Base-by-base conservation (phyloP, 768 basidiomycete species). In the Pisolithus marmoratus region DNA sequence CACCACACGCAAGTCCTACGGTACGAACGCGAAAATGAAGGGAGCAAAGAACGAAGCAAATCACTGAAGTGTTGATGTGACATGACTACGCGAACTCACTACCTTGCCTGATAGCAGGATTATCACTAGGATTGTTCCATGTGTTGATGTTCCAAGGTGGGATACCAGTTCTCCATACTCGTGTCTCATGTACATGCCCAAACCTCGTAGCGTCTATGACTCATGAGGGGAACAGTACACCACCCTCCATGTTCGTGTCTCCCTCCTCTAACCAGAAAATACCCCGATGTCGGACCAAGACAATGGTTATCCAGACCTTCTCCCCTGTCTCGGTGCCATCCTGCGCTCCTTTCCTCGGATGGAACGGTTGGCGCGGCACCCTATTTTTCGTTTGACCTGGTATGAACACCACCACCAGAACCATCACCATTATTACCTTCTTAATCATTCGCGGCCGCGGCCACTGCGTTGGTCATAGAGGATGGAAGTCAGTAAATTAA, bases 331-430 rank as follows among this genome's bases (percentile, higher is more conserved):
- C 84, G 12, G 88, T 89, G 0, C 63, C 88, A 31, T 63, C 72
- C 17, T 86, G 88, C 64, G 57, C 29, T 69, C 1, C 70, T 88
- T 27, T 51, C 88, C 22, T 74, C 77, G 36, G 90, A 92, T 57
- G 88, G 89, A 1, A 83, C 85, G 8, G 75, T 87, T 59, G 82
- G 87, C 60, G 76, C 76, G 46, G 63, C 90, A 50, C 74, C 79
- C 58, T 65, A 72, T 48, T 19, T 89, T 26, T 76, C 78, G 22
- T 56, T 53, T 8, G 69, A 74, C 26, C 85, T 82, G 5, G 64
- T 68, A 8, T 74, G 76, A 68, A 54, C 49, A 23, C 60, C 71
- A 37, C 54, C 61, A n/a, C 50, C 54, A 43, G 54, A 34, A 34
- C 34, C 34, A 15, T 14, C 34, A 15, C 12, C 34, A 34, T 34